Evolutionary conservation across 805 yeast genomes (phyloP), one percentile per base, ranked within the genome.

Genomic region (Metschnikowia arizonensis): DNA sequence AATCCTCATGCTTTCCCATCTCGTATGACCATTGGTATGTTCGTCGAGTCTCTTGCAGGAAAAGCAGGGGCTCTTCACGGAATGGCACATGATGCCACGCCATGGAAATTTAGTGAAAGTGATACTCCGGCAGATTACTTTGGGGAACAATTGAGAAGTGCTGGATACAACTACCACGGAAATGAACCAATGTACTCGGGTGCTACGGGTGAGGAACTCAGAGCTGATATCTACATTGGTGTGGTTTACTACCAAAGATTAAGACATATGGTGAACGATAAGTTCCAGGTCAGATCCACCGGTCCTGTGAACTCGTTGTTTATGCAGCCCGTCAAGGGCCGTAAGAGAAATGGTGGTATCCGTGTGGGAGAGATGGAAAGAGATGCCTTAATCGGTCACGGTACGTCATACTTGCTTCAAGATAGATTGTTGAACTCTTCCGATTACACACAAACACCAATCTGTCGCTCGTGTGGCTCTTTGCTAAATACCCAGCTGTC

Each of bases 281-380:
- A 93, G 79, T 93, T 89, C 86, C 99, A 93, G 74, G 99, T 93
- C 42, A 85, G 99, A 72, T 88, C 97, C 4, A 93, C 99, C 14
- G 99, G 99, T 63, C 98, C 98, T 5, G 98, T 93, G 23, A 91
- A 91, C 68, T 81, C 93, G 30, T 78, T 93, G 64, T 93, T 98
- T 14, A 89, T 91, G 97, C 99, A 93, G 77, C 99, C 99, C 33
- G 99, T 93, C 46, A 93, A 93, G 73, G 99, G 99, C 61, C 85
- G 99, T 74, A 93, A 93, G 83, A 82, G 98, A 73, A 82, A 85
- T 54, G 99, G 99, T 71, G 99, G 99, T 85, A 93, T 93, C 57
- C 95, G 99, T 78, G 95, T 93, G 32, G 99, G 99, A 66, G 99
- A 93, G 69, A 93, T 93, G 99, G 99, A 93, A 72, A 86, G 99